Evolutionary conservation across 129 eudicot genomes (phyloP).

Genomic region (Saussurea involucrata): DNA sequence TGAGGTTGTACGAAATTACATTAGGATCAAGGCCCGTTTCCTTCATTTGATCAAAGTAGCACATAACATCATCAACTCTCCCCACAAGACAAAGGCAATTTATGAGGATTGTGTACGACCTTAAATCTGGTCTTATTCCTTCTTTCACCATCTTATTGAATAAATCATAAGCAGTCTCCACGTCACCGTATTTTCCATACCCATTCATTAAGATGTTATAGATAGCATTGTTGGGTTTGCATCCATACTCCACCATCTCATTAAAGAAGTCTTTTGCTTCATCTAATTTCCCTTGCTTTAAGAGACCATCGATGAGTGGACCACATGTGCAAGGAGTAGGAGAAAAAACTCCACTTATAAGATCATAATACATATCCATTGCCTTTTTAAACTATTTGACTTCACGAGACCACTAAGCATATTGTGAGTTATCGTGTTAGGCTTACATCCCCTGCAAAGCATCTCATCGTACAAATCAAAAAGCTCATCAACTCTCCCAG

Average conservation of each 20-base stretch:
- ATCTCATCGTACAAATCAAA: conserved; percentile 73
- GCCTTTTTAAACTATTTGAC: conserved; percentile 68
- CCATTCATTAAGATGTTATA: conserved; percentile 91
- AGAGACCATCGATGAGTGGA: conserved; percentile 82
- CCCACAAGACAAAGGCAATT: conserved; percentile 72
- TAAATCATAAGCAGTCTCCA: conserved; percentile 56
- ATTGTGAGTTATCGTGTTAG: conserved; percentile 71
- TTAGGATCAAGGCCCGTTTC: conserved; percentile 84
- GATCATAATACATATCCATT: conserved; percentile 71
- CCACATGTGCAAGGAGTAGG: conserved; percentile 98
- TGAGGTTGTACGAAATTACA: conserved; percentile 67
- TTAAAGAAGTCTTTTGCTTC: conserved; percentile 67
- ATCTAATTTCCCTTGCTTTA: conserved; percentile 57
- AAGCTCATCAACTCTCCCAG: conserved; percentile 50
- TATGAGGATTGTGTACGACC: conserved; percentile 86
- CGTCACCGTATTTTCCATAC: conserved; percentile 80
- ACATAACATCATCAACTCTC: conserved; percentile 61
- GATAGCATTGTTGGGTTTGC: conserved; percentile 86
- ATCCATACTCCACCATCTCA: conserved; percentile 78
- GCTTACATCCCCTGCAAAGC: conserved; percentile 63
- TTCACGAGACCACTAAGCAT: conserved; percentile 82
- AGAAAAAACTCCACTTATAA: conserved; percentile 70
- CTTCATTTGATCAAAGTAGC: conserved; percentile 64
- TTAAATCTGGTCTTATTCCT: conserved; percentile 88
- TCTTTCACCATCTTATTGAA: conserved; percentile 72